Percentiles rank a stretch among this genome's conserved stretches.
Conservation (phyloP, 345 rosid species). For the Excoecaria cochinchinensis region DNA sequence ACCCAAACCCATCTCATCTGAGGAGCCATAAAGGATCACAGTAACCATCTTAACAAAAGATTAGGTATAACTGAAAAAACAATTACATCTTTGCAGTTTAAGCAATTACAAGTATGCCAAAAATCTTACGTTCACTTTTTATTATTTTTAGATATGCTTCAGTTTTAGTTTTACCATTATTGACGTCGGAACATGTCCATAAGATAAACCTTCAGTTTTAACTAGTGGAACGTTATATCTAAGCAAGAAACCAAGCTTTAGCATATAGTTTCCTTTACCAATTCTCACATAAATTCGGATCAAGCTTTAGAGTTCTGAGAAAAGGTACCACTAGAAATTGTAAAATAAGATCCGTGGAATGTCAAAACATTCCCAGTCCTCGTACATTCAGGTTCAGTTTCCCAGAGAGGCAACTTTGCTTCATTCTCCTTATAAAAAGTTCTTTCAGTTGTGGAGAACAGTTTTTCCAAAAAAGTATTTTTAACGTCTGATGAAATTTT, state of each 20-base stretch:
- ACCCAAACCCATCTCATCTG: conserved; percentile 99
- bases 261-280: not conserved
- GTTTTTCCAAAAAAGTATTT: not conserved
- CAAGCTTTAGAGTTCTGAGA: not conserved
- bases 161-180: not conserved
- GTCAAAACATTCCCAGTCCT: not conserved
- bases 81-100: not conserved
- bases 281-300: not conserved
- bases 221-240: not conserved
- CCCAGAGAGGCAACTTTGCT: not conserved
- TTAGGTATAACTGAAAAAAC: not conserved
- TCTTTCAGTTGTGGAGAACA: not conserved
- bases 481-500: not conserved
- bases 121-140: not conserved
- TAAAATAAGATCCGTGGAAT: not conserved
- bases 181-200: not conserved
- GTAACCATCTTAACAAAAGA: conserved; percentile 1
- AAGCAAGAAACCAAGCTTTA: not conserved
- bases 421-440: not conserved
- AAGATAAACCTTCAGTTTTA: not conserved
- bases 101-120: too few species aligned
- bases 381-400: conserved; percentile 8
- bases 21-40: conserved; percentile 29
- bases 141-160: not conserved
- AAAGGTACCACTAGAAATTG: not conserved